Evolutionary conservation across 148 eudicot species (phyloP), one percentile per base, ranked within the genome.

Genomic region (Suaeda aralocaspica): DNA sequence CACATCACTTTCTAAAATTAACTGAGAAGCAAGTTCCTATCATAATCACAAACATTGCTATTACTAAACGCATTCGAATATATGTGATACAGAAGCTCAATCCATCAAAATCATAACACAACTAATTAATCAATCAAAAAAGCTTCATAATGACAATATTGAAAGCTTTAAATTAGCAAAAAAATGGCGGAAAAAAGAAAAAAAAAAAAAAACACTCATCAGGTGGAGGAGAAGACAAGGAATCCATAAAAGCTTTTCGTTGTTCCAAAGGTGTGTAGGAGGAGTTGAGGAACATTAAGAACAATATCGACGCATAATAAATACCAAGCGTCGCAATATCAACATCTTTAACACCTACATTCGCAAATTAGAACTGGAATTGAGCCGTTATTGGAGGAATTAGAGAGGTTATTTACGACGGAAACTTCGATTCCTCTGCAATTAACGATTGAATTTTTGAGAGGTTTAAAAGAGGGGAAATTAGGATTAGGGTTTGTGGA

Each of bases 321-420:
- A 91, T 91, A 18, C 98, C 98, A 16, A 94, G 83, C 31, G 97
- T 91, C n/a, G 92, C 91, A 41, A 94, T 81, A 74, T 94, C 98
- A 62, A 80, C 74, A 22, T 86, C 84, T 70, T 87, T 91, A 14
- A 76, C 88, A 9, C 75, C 82, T n/a, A 80, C 64, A 33, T 56
- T 42, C 53, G 72, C 70, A 71, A 53, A 25, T 70, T 72, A 18
- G 64, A 85, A 26, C 72, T 0, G 66, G 69, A 41, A 76, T 13
- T 8, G 72, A 61, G 29, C 69, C 72, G 61, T 67, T 60, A 24
- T 51, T 66, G 22, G 64, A 55, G 18, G 72, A 82, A 60, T 59
- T 73, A 0, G 76, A 53, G 30, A 52, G 74, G 46, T 71, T 78
- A 50, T 67, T 84, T 56, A 81, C 67, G 7, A 76, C 56, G 9